Percentiles rank a stretch among this genome's conserved stretches.
These are phyloP conservation scores for Vigna nakashimae DNA, from an alignment of 306 rosid species.

Conservation along the genomic window DNA sequence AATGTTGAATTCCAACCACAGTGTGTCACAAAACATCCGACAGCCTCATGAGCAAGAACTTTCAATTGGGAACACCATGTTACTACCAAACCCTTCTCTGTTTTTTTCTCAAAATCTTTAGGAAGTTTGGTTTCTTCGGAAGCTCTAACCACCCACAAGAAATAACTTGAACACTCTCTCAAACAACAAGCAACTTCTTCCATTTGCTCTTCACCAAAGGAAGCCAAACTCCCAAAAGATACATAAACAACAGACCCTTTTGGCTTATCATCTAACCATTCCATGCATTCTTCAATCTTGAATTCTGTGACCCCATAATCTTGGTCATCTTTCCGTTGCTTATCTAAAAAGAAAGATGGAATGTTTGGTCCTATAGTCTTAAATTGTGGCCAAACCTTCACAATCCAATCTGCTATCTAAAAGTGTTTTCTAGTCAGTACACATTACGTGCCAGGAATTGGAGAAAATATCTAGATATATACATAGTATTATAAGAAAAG, in stretches of 20 bases:
- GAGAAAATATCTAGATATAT: too few species aligned
- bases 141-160: constrained; percentile 41
- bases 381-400: constrained; percentile 46
- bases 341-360: constrained; percentile 53
- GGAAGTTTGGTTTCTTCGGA: constrained; percentile 39
- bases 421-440: neutral
- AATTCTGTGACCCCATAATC: constrained; percentile 14
- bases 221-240: constrained; percentile 37
- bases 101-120: constrained; percentile 16
- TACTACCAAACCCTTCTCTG: neutral
- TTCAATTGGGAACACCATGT: neutral
- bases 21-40: neutral
- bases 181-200: constrained; percentile 35
- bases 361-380: constrained; percentile 56
- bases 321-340: constrained; percentile 40
- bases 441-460: too few species aligned
- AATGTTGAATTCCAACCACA: neutral
- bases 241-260: constrained; percentile 45
- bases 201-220: constrained; percentile 30
- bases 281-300: constrained; percentile 43
- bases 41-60: neutral
- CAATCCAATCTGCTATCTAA: constrained; percentile 45
- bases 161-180: constrained; percentile 24
- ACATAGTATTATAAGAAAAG: too few species aligned
- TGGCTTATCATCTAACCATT: constrained; percentile 49